Evolutionary conservation across 129 eudicot genomes (phyloP), one percentile per base, ranked within the genome.

Genomic region (Flaveria brownii): DNA sequence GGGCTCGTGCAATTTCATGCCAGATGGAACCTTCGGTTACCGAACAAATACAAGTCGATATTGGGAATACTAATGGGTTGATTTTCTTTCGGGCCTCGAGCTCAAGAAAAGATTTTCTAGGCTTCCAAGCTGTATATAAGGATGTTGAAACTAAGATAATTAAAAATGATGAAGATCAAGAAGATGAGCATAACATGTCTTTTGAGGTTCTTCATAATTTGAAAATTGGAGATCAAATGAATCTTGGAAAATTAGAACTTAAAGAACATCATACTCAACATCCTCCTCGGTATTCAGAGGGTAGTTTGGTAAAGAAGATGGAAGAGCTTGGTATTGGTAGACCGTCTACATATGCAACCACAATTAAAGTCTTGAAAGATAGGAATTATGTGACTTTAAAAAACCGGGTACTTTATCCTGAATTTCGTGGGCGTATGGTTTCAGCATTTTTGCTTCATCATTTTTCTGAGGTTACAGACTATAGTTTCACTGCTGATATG

Each of bases 261-360:
- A 82, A 84, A 67, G 82, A 94, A 74, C 99, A 94, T 85, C 81
- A 85, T 65, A 94, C 99, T n/a, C 87, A 86, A 77, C 96, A 92
- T 76, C 96, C 93, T 43, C 81, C 96, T 1, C 93, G 97, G 16
- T 94, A 89, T 80, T 84, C 96, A 2, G 99, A 94, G 84, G 99
- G 89, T 50, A 77, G 92, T 6, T 78, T 94, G 86, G 91, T 94
- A 7, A 94, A 91, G 79, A 91, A 87, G 77, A 80, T 94, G 83
- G 99, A 94, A 85, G 99, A 94, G 84, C 96, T 94, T 25, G 99
- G 99, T 62, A 94, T 94, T n/a, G 99, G 99, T 72, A 84, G 99
- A 78, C 99, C 97, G 20, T 94, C 99, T 15, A 94, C 99, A n/a
- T 94, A 94, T 52, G 99, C 99, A 54, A 71, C 80, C 71, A 94